A percentile compares a stretch with the other conserved stretches of the same genome.
These are phyloP conservation scores for Mortierella sp. DNA, from an alignment of 371 early-diverging fungal species.

Conservation along the genomic window DNA sequence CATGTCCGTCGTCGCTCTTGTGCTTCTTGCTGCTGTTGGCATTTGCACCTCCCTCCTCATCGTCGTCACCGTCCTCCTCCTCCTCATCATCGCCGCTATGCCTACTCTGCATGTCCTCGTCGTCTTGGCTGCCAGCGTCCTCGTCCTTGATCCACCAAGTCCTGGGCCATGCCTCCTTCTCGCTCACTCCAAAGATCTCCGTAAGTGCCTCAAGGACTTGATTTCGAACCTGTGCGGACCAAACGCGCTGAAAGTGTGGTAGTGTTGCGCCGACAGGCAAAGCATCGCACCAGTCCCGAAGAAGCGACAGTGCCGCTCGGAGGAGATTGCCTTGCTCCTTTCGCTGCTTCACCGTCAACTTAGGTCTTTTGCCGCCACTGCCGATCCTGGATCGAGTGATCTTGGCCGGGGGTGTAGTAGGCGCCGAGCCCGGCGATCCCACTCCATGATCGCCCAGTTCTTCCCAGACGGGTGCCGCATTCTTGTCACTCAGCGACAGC, in stretches of 20 bases:
- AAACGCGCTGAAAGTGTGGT: slow-evolving; percentile 21
- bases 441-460: background rate
- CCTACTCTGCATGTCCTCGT: slow-evolving; percentile 14
- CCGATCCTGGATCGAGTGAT: slow-evolving; percentile 21
- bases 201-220: slow-evolving; percentile 35
- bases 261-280: slow-evolving; percentile 1
- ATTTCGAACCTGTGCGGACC: slow-evolving; percentile 30
- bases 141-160: slow-evolving; percentile 40
- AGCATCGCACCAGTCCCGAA: slow-evolving; percentile 32
- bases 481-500: slow-evolving; percentile 44
- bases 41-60: slow-evolving; percentile 13
- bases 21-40: slow-evolving; percentile 10
- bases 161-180: slow-evolving; percentile 39
- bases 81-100: background rate
- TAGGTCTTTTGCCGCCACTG: slow-evolving; percentile 12
- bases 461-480: slow-evolving; percentile 25
- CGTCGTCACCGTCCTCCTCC: slow-evolving; percentile 12
- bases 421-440: slow-evolving; percentile 17
- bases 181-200: slow-evolving; percentile 31
- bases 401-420: slow-evolving; percentile 13
- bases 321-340: slow-evolving; percentile 43
- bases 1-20: slow-evolving; percentile 21
- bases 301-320: slow-evolving; percentile 20
- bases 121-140: slow-evolving; percentile 16
- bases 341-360: slow-evolving; percentile 39